Conservation (phyloP, 2,329 filamentous ascomycete genomes). For the Colletotrichum paranaense region DNA sequence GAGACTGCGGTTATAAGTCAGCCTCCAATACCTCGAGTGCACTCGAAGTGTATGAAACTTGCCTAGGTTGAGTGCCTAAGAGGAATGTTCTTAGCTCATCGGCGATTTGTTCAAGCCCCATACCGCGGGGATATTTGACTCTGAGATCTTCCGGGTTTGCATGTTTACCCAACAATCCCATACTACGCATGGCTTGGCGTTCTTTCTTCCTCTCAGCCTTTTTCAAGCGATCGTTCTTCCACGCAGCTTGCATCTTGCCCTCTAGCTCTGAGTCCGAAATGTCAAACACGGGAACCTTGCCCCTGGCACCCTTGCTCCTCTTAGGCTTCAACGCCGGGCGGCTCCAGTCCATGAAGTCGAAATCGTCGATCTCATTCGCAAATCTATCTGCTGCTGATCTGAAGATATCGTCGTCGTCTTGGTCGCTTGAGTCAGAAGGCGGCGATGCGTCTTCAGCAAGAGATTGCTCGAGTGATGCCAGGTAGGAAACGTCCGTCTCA, state of each 20-base stretch:
- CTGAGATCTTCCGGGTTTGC: conserved; percentile 69
- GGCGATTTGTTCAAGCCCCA: conserved; percentile 77
- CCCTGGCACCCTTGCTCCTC: conserved; percentile 72
- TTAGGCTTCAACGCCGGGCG: conserved; percentile 72
- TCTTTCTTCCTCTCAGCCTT: conserved; percentile 78
- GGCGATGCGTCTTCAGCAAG: neutral
- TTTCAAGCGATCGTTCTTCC: conserved; percentile 75
- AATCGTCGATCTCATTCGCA: conserved; percentile 65
- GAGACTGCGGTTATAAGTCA: conserved; percentile 59
- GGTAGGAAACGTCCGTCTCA: conserved; percentile 5
- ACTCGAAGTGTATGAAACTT: neutral
- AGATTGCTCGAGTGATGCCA: conserved; percentile 3
- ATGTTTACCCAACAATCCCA: conserved; percentile 73
- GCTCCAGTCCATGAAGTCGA: conserved; percentile 89
- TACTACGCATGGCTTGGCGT: conserved; percentile 74
- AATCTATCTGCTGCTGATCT: conserved; percentile 10
- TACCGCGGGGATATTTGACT: conserved; percentile 78
- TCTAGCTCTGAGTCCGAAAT: conserved; percentile 77
- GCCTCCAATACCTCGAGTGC: neutral
- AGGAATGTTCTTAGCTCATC: conserved; percentile 81
- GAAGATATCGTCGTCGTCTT: conserved; percentile 29
- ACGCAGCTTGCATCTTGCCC: conserved; percentile 66
- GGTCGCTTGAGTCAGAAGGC: neutral
- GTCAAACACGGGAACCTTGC: conserved; percentile 61
- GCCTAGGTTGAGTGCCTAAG: conserved; percentile 53